Evolutionary conservation across 495 filamentous ascomycete species (phyloP), one percentile per base, ranked within the genome.

Genomic region (Xylaria intraflava): DNA sequence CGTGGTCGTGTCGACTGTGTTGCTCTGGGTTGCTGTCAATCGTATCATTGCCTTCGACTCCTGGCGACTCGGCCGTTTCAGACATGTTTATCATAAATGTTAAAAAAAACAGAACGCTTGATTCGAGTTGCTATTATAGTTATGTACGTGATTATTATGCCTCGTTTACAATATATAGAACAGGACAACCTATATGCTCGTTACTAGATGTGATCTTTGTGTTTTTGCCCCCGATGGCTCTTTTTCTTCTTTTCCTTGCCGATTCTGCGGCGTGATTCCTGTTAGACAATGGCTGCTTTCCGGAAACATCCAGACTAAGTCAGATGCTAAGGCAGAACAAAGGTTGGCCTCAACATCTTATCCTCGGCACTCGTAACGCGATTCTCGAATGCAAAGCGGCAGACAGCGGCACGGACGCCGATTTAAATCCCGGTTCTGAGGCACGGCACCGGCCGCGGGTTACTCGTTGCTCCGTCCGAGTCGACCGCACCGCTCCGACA

Each of bases 231-330:
- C 1, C 35, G 23, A 12, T 35, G 16, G 24, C n/a, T 3, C 16
- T 16, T 29, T 6, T 38, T 26, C 17, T 1, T 26, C 22, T 3
- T 6, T 7, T 27, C 19, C 14, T 17, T 27, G 23, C 16, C 12
- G 31, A 35, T 12, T 6, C 6, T 35, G 31, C 31, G 6, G 31
- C 29, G n/a, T 35, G 39, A 17, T 16, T 33, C 6, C 8, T 17
- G 19, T 11, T 27, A 33, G 49, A 51, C 49, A 51, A 51, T 29
- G 29, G 26, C 39, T 24, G n/a, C 27, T 51, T 51, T 16, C 49
- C 38, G 49, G 39, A 51, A 51, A 43, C 27, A 35, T 43, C 35
- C 19, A 17, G 26, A 19, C 16, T 22, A n/a, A 24, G 26, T 30
- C 27, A 27, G 40, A 8, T 14, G 12, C 9, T 11, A 7, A n/a